Evolutionary conservation across 805 yeast species (phyloP).

Genomic region (Spathaspora sp.): DNA sequence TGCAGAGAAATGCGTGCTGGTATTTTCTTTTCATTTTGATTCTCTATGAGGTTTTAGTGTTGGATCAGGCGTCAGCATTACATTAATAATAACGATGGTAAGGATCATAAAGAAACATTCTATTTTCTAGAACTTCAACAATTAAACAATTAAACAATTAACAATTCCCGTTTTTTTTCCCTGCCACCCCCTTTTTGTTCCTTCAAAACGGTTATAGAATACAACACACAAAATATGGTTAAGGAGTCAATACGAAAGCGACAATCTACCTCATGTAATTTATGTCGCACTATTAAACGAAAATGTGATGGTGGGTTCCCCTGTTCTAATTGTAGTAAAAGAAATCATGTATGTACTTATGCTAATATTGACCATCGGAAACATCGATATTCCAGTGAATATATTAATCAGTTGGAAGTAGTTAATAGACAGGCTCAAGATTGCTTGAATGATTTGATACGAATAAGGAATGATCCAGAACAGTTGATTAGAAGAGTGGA

Average conservation of each 20-base stretch:
- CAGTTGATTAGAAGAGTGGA: not conserved
- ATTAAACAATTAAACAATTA: no score
- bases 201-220: no score
- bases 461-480: not conserved
- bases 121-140: not conserved
- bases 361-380: constrained; percentile 5
- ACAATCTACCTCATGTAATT: constrained; percentile 2
- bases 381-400: constrained; percentile 7
- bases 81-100: not conserved
- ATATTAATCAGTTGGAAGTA: not conserved
- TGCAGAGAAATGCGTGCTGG: not conserved
- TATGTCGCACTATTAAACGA: constrained; percentile 6
- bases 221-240: not conserved
- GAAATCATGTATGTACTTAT: constrained; percentile 3
- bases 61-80: not conserved
- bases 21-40: not conserved
- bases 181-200: no score
- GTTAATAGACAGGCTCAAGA: not conserved
- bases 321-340: constrained; percentile 5
- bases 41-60: not conserved
- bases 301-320: constrained; percentile 8
- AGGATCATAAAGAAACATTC: not conserved
- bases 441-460: not conserved
- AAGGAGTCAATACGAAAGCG: not conserved
- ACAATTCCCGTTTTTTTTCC: no score